Base-by-base conservation (phyloP, 2,329 filamentous ascomycete species). In the Tricladium varicosporioides region DNA sequence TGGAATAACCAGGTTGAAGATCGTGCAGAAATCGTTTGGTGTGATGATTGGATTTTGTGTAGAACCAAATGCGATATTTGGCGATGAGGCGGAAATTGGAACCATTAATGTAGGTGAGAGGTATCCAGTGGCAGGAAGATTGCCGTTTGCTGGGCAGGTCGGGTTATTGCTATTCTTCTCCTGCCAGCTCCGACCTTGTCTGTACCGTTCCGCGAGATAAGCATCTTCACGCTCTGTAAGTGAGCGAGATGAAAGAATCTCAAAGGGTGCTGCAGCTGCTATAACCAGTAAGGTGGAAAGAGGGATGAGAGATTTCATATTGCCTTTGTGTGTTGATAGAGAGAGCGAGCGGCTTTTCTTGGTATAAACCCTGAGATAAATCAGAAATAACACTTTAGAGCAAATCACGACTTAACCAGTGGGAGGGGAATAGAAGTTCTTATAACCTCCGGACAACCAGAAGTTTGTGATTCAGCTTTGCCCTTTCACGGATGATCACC, bases 1-100 rank as follows among this genome's bases (percentile, higher is more conserved):
- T 2, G 61, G 61, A n/a, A 61, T 56, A 8, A 50, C 49, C 44
- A 58, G 50, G 45, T 60, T 63, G 59, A 61, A 60, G 48, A 63
- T 60, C 18, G 48, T 60, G 59, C 61, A 63, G 51, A 61, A 42
- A 47, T 61, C 54, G 48, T 58, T 60, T 16, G 57, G 59, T 2
- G 59, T 61, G 13, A 63, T 57, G 16, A 54, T 16, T 4, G 60
- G 54, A 10, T 32, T 31, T 18, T 48, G 27, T 8, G 52, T 57
- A 13, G 43, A 11, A 9, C 62, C 60, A 11, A 61, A 57, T n/a
- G 54, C 49, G n/a, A 44, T 5, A n/a, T 56, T 47, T 1, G 57
- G 57, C 7, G 31, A 27, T 5, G 33, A 51, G 11, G 32, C 31
- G 27, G 54, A 53, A 40, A 62, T 56, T 2, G 57, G 60, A 7